Base-by-base conservation (phyloP, 2,329 filamentous ascomycete genomes). In the Aspergillus ruber region DNA sequence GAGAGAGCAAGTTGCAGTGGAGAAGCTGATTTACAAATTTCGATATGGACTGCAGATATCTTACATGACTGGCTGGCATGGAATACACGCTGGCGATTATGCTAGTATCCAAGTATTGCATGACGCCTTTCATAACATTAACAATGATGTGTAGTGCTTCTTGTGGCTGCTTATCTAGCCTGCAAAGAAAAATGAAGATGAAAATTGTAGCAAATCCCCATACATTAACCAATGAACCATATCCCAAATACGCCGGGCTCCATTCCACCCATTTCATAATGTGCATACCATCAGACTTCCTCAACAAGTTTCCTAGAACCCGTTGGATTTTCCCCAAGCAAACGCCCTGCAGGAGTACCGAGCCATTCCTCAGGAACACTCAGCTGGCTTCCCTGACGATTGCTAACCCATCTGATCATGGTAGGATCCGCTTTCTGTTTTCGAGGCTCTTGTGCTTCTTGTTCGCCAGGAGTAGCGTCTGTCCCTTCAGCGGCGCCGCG, bases 331-430 rank as follows among this genome's bases (percentile, higher is more conserved):
- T 58, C 56, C 40, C 61, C 68, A 51, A 74, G 74, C 12, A 69
- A 48, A 42, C 61, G 64, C 6, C 69, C 71, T 7, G 68, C 67
- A 23, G 68, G 66, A 44, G 66, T 70, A 2, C 69, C 73, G 40
- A 75, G 48, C 72, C 74, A 76, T 59, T 76, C 74, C 39, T 70
- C 65, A 8, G 74, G 74, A 25, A 76, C 69, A 23, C 63, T 66
- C 33, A 76, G 50, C 49, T 53, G 65, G 52, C 68, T 69, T 5
- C 73, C 73, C 12, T 70, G 59, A 15, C 59, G 58, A 44, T 63
- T 65, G 52, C 67, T 73, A 33, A 74, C 53, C 70, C 73, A 77
- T 53, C 74, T 62, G 27, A 70, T 66, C 62, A 73, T 71, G 1
- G 69, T 67, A 10, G 71, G 68, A 36, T 75, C 67, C 7, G 71